These are phyloP conservation scores for Arthrinium phaeospermum DNA, from an alignment of 2,329 filamentous ascomycete genomes.

Conservation along the genomic window DNA sequence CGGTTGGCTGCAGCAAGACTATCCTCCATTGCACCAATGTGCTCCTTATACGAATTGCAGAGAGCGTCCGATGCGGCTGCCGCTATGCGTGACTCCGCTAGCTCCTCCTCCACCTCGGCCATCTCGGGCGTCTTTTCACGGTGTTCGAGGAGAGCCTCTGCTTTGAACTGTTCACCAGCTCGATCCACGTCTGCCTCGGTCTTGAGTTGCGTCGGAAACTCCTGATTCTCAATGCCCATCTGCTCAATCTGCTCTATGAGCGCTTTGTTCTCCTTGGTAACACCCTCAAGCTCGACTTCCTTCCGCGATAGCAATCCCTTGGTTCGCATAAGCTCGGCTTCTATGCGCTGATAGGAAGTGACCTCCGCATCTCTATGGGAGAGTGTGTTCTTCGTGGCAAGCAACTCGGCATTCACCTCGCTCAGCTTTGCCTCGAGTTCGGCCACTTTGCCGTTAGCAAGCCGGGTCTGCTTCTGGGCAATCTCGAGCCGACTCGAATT, in stretches of 20 bases:
- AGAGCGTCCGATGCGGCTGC: not conserved
- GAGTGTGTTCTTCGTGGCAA: not conserved
- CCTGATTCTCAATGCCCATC: not conserved
- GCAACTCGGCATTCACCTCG: not conserved
- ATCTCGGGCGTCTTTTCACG: not conserved
- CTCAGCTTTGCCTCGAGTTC: not conserved
- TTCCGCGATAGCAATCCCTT: not conserved
- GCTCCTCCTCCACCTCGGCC: not conserved
- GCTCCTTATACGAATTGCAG: not conserved
- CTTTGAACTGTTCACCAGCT: not conserved
- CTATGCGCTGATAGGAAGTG: not conserved
- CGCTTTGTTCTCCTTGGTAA: not conserved
- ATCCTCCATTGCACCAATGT: not conserved
- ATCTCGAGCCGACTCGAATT: not conserved
- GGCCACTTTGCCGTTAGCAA: not conserved
- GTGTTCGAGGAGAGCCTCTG: not conserved
- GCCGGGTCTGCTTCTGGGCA: slow-evolving; percentile 11
- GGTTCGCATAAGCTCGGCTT: not conserved
- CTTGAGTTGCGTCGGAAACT: not conserved
- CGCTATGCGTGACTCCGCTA: not conserved
- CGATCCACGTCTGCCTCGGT: not conserved
- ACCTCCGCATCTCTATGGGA: not conserved
- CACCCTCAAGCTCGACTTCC: not conserved
- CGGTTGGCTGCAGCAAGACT: not conserved
- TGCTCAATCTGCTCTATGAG: not conserved